Conservation (phyloP, 495 filamentous ascomycete species). For the Hypoxylon trugodes region DNA sequence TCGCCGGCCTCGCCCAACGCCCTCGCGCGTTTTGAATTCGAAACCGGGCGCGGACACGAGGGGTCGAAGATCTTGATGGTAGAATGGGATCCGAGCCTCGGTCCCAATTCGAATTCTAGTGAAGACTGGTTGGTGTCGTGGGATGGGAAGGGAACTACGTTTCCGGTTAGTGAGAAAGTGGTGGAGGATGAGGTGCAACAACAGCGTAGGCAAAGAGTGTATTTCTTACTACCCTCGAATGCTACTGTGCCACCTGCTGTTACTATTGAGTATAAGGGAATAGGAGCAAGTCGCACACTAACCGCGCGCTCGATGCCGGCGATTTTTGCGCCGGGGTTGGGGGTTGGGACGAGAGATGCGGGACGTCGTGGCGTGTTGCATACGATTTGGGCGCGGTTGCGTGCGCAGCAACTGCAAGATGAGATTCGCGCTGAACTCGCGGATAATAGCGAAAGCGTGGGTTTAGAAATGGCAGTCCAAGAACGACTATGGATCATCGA, state of each 20-base stretch:
- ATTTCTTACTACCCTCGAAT: slow-evolving; percentile 76
- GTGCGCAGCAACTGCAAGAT: slow-evolving; percentile 72
- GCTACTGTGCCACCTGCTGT: slow-evolving; percentile 72
- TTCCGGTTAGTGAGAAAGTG: slow-evolving; percentile 66
- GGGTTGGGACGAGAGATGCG: slow-evolving; percentile 67
- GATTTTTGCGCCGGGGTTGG: slow-evolving; percentile 78
- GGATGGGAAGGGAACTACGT: slow-evolving; percentile 73
- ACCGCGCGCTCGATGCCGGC: slow-evolving; percentile 79
- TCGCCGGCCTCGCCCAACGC: slow-evolving; percentile 49
- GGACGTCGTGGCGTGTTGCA: slow-evolving; percentile 83
- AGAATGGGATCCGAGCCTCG: slow-evolving; percentile 76
- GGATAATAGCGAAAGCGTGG: slow-evolving; percentile 77
- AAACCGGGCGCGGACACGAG: slow-evolving; percentile 76
- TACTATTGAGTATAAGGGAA: slow-evolving; percentile 63
- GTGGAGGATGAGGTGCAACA: slow-evolving; percentile 70
- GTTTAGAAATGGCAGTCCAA: slow-evolving; percentile 78
- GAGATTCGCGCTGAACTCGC: slow-evolving; percentile 72
- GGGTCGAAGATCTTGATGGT: slow-evolving; percentile 88
- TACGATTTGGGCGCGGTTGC: slow-evolving; percentile 82
- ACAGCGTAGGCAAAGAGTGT: slow-evolving; percentile 67
- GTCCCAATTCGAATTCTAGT: no score
- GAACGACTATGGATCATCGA: slow-evolving; percentile 84
- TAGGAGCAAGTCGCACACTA: slow-evolving; percentile 47
- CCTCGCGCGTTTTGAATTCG: slow-evolving; percentile 86
- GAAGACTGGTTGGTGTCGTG: slow-evolving; percentile 76